Evolutionary conservation across 2,329 filamentous ascomycete genomes (phyloP), one percentile per base, ranked within the genome.

Genomic region (Trichoderma guizhouense): DNA sequence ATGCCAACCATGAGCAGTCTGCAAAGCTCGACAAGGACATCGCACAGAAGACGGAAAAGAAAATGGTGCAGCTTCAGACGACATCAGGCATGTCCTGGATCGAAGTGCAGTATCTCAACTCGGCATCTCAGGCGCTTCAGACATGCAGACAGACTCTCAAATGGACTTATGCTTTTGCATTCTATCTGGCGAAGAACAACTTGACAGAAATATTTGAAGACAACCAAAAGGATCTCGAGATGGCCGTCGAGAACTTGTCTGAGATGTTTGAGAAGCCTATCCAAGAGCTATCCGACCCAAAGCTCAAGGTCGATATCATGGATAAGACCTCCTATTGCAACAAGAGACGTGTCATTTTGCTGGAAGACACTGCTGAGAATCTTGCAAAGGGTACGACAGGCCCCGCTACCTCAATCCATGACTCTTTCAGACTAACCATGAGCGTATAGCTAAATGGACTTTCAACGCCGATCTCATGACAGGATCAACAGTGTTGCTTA

Each of bases 221-320:
- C 81, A 99, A 99, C 81, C 96, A 99, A 79, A 97, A 97, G 82
- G 96, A 99, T 79, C 84, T 99, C 28, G 96, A 99, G 82, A 92
- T 99, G 90, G 95, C 96, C 0, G 96, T 98, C 1, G 96, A 99
- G 84, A 95, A 93, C 71, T 84, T 99, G 75, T 97, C 94, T n/a
- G 95, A 97, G 82, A 97, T 99, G 94, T 99, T 99, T 76, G 96
- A 99, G 86, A 98, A 97, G 84, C 94, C 95, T 0, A 93, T 95
- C n/a, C 84, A 90, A 53, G 94, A 98, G 77, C 85, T 99, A 21
- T 89, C 93, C 5, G 89, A 92, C 60, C 81, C 94, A n/a, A 97
- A 97, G 82, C 86, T 98, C 72, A 98, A 98, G 84, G 94, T 97
- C 7, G 95, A 98, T 75, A 99, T 99, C 79, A 93, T 99, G 90